Conservation (phyloP, 257 asterid genomes). For the Leptodermis oblonga region DNA sequence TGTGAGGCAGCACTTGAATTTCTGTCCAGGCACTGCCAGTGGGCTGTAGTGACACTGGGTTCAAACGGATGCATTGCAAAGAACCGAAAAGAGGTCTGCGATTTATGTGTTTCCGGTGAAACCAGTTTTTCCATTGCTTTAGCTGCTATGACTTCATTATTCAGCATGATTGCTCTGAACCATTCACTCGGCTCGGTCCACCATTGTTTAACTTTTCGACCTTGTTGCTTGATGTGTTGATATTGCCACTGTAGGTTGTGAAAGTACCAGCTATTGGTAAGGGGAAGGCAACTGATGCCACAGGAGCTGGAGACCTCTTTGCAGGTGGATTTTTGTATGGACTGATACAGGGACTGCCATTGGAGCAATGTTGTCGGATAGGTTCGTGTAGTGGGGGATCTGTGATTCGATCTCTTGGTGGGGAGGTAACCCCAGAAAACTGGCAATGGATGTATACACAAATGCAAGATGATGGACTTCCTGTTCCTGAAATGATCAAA, state of each 20-base stretch:
- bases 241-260: constrained; percentile 46
- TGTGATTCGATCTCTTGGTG: constrained; percentile 82
- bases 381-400: constrained; percentile 98
- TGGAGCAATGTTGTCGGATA: constrained; percentile 80
- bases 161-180: not conserved
- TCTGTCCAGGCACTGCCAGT: constrained; percentile 66
- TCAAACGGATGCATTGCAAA: constrained; percentile 90
- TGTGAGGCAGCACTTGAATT: constrained; percentile 74
- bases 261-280: constrained; percentile 78
- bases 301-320: constrained; percentile 98
- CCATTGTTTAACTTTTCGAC: not conserved
- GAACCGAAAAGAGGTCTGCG: constrained; percentile 66
- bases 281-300: constrained; percentile 74
- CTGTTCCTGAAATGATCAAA: constrained; percentile 32
- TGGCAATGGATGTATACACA: constrained; percentile 98
- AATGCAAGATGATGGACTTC: constrained; percentile 60
- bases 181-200: no score
- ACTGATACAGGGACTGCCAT: constrained; percentile 63
- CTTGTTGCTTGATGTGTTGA: not conserved
- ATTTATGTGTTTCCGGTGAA: not conserved
- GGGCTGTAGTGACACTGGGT: constrained; percentile 95
- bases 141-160: not conserved
- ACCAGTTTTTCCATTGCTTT: no score
- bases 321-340: constrained; percentile 95
- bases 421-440: constrained; percentile 79